Evolutionary conservation across 1,284 basidiomycete genomes (phyloP), one percentile per base, ranked within the genome.

Genomic region (Apiotrichum mycotoxinovorans): DNA sequence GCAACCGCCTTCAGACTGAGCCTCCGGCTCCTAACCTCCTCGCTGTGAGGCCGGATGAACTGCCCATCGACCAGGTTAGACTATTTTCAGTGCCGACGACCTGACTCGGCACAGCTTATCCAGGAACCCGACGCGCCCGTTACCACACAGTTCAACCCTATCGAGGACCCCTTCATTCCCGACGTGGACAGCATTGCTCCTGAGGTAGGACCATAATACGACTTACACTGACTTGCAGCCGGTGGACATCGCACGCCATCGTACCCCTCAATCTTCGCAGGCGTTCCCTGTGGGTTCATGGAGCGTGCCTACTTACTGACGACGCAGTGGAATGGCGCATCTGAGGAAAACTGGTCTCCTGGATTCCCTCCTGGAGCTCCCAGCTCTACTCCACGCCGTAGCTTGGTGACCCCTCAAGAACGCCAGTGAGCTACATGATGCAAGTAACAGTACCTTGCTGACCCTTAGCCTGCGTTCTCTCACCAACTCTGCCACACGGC

Each of bases 361-460:
- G n/a, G n/a, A n/a, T n/a, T n/a, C n/a, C n/a, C n/a, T 14, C 18
- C n/a, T 12, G 40, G 8, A n/a, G 40, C 10, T 20, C 17, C 37
- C 8, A 38, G 37, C 37, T 44, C 43, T 2, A 53, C 53, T 11
- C 62, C 51, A 34, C 60, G 58, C 1, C 58, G 59, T 20, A 74
- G 70, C 52, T 35, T 63, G 43, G 68, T 74, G 66, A 72, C 72
- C 1, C 70, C 68, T 5, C 66, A 61, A 55, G 72, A 74, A 46
- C 47, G 45, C 11, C 45, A 50, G 72, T 69, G 26, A 56, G 66
- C 26, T 17, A n/a, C n/a, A n/a, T n/a, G n/a, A 18, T 20, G 10
- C 8, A 17, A 7, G 2, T 20, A 14, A 12, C 17, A 48, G 48
- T 23, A 42, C 23, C 17, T 10, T 3, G n/a, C 20, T 44, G 49